Evolutionary conservation across 495 filamentous ascomycete genomes (phyloP), one percentile per base, ranked within the genome.

Genomic region (Pyrenopolyporus hunteri): DNA sequence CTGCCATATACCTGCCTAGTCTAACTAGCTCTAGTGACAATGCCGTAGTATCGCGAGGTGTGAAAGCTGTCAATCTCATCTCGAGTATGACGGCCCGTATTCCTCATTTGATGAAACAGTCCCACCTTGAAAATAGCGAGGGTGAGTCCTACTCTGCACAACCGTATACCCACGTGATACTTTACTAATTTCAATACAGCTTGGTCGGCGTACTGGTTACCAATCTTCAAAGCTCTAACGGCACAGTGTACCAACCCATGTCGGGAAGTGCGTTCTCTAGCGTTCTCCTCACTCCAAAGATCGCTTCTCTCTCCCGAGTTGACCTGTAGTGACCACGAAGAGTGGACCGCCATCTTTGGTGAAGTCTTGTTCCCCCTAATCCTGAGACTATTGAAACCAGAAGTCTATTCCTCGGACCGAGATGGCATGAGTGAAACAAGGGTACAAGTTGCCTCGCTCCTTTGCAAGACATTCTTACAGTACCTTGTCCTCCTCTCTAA

Each of bases 121-220:
- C 92, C 17, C 95, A 98, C 62, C 84, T 98, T 0, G 95, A 98
- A 66, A 85, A 85, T 56, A 88, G 80, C 58, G 90, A 97, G 81
- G 90, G 89, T 89, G 69, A 63, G 80, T 64, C 17, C 25, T 7
- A 6, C 40, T 26, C 22, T 29, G 17, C 9, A 36, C 8, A 11
- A 43, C 16, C 5, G 17, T 9, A 36, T 10, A 11, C 43, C 16
- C 5, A 0, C 16, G 25, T 35, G 14, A 4, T 5, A 35, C 31
- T 6, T 46, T 46, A 26, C 72, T 77, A 51, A 78, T 45, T 4
- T n/a, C 11, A 14, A 2, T 49, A 45, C 59, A 91, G 94, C 94
- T 29, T 99, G 94, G 94, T 90, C 90, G 25, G 91, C 95, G 10
- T 99, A 99, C 72, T 99, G 94, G 94, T 87, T 92, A 11, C 95